Conservation (phyloP, 73 alveolate species). For the Symbiodinium pilosum region DNA sequence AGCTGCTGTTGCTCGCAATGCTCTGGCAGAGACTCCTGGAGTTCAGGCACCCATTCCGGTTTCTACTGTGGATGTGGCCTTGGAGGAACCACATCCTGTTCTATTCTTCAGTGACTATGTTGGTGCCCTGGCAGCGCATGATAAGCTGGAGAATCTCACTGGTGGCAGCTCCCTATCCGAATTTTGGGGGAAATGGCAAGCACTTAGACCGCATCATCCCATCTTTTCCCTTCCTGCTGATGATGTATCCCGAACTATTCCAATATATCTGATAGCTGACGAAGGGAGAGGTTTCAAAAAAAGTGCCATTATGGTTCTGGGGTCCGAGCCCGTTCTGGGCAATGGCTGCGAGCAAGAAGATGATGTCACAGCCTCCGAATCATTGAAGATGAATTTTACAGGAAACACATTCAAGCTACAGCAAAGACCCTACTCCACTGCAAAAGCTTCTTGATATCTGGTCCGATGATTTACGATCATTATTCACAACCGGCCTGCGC, state of each 20-base stretch:
- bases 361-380: not conserved
- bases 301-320: not conserved
- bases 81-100: not conserved
- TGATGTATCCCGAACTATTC: not conserved
- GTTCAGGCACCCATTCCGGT: not conserved
- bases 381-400: not conserved
- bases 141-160: not conserved
- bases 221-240: not conserved
- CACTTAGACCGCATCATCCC: not conserved
- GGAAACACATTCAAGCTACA: not conserved
- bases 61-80: not conserved
- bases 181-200: not conserved
- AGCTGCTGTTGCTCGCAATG: not conserved
- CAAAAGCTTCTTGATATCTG: not conserved
- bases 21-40: not conserved
- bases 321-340: not conserved
- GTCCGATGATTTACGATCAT: not conserved
- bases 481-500: not conserved
- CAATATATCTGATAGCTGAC: not conserved
- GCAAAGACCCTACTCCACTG: not conserved
- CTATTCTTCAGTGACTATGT: not conserved
- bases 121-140: not conserved
- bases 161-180: not conserved
- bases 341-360: not conserved
- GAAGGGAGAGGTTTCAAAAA: not conserved